Evolutionary conservation across 2,329 filamentous ascomycete genomes (phyloP), one percentile per base, ranked within the genome.

Genomic region (Penicillium sp.): DNA sequence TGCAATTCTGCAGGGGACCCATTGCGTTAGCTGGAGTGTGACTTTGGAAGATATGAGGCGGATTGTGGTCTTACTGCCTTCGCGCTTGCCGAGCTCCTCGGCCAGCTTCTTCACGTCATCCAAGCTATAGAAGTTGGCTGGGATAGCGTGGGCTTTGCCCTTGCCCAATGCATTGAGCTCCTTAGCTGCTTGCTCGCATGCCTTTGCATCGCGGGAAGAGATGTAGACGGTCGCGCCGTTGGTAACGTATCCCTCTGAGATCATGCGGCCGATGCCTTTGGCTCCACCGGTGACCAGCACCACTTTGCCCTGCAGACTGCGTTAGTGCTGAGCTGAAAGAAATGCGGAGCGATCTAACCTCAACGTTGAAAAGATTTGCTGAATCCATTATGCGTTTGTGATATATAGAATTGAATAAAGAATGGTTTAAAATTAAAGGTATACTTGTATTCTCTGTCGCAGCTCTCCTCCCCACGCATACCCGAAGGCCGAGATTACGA

Each of bases 321-420:
- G 40, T 64, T 53, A 64, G 55, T 44, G 36, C 32, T 14, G 38
- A n/a, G n/a, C 13, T 36, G 76, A 29, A 86, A 79, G 61, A 83
- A 81, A 27, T 45, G 45, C 18, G 16, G 5, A 59, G 22, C 2
- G n/a, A 32, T 49, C 72, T 62, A 66, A 85, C 84, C 79, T 86
- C 83, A 62, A 87, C 83, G 61, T 81, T 75, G 66, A 86, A 86
- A 36, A 87, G 75, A 57, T 60, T 79, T 60, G 77, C 71, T 10
- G 78, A 65, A 66, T 86, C 82, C 84, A 86, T 86, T 45, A 27
- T 54, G 4, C 42, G 18, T 5, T 16, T 50, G 42, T 36, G 10
- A 40, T 24, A 24, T 24, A 29, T 39, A 44, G 52, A 42, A 40
- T 57, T 46, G 43, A 32, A 27, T 34, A 18, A 24, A 47, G 18